Base-by-base conservation (phyloP, 1,284 basidiomycete genomes). In the Termitomyces sp. region DNA sequence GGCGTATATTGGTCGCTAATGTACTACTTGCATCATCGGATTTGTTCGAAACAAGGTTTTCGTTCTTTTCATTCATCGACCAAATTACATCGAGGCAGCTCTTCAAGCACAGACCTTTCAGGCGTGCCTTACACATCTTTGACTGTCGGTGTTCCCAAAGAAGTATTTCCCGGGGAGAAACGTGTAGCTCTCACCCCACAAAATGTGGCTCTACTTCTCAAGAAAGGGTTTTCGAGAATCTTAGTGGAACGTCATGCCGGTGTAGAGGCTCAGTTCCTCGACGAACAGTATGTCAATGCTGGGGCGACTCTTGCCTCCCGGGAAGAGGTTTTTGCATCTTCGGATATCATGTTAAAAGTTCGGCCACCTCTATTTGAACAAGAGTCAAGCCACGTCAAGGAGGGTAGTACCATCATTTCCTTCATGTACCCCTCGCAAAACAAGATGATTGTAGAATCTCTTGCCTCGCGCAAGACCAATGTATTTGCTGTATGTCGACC, bases 341-440 rank as follows among this genome's bases (percentile, higher is more conserved):
- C 87, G 1, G 88, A 93, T 64, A 87, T 93, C 62, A 72, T 91
- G 62, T 75, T 93, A 57, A 92, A 92, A 78, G 89, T 93, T 52
- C 79, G 88, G 55, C 82, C 89, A 37, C 90, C 90, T 37, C 66
- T 79, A 31, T 66, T 74, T 46, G 81, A 79, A 39, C 70, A 81
- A 60, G 88, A 91, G 66, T 73, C 77, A 11, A 73, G 78, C 24
- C 64, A 68, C 50, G 64, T 92, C 59, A 87, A 81, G 63, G 72
- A 82, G 61, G 87, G 84, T 44, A 84, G 83, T 66, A 91, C 88
- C 3, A 66, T 91, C 54, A 85, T 93, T 58, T 90, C 88, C n/a
- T 89, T 93, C 68, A 67, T 93, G 60, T 88, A 91, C 68, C 88
- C 91, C 14, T 75, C 80, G 26, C 88, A 91, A 70, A 92, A 92